phyloP scores from a whole-genome alignment of 1,284 basidiomycete species.

The Leccinum huronense region DNA sequence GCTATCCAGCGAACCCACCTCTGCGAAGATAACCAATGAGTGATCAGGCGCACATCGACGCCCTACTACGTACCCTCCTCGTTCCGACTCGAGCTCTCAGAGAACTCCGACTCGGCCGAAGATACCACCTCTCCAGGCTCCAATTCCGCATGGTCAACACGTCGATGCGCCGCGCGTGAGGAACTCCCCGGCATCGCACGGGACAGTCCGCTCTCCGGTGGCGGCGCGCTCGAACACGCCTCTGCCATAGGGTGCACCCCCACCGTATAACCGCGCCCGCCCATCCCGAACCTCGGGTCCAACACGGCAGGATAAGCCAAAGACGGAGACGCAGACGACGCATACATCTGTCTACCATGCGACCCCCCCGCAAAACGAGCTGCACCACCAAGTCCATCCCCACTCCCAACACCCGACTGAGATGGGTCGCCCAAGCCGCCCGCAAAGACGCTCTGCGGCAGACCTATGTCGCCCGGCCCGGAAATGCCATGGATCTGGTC shows the following conservation, averaged over 20 bases:
- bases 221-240: conserved; percentile 1
- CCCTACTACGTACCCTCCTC: conserved; percentile 21
- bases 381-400: conserved; percentile 22
- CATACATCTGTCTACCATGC: conserved; percentile 5
- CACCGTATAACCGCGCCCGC: background rate
- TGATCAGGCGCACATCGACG: background rate
- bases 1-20: background rate
- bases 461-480: conserved; percentile 22
- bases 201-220: conserved; percentile 9
- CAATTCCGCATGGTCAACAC: conserved; percentile 13
- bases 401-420: conserved; percentile 21
- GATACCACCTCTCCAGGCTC: conserved; percentile 32
- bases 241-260: background rate
- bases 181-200: conserved; percentile 1
- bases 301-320: conserved; percentile 14
- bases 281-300: conserved; percentile 15
- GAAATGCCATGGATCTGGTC: conserved; percentile 23
- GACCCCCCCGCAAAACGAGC: conserved; percentile 8
- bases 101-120: conserved; percentile 29
- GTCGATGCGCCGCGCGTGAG: background rate
- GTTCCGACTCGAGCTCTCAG: conserved; percentile 26
- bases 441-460: conserved; percentile 12
- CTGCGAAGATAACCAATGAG: conserved; percentile 6
- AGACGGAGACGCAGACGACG: background rate
- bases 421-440: conserved; percentile 22